Evolutionary conservation across 495 filamentous ascomycete genomes (phyloP).

Genomic region (Pseudevernia furfuracea): DNA sequence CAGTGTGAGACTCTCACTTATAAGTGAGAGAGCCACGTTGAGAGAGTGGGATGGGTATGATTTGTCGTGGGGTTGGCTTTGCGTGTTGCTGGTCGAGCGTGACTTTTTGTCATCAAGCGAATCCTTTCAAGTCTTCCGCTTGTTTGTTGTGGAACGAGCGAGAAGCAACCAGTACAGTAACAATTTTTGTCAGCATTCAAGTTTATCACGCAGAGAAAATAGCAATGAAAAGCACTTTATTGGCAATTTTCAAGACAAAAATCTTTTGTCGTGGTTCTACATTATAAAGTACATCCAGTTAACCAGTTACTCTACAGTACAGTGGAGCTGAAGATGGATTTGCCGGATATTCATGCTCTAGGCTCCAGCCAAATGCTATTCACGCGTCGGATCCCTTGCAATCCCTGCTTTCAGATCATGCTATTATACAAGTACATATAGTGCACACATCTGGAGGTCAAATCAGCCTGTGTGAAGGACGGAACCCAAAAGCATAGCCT

Average conservation of each 20-base stretch:
- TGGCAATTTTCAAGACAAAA: neutral
- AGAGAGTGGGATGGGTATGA: slow-evolving; percentile 35
- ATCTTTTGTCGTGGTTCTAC: neutral
- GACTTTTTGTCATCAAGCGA: slow-evolving; percentile 9
- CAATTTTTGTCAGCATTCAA: neutral
- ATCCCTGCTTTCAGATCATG: neutral
- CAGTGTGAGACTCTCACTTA: slow-evolving; percentile 39
- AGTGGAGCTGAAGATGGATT: neutral
- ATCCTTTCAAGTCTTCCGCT: slow-evolving; percentile 6
- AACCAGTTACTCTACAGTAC: no score
- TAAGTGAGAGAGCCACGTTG: slow-evolving; percentile 41
- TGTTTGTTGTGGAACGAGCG: neutral
- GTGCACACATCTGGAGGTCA: slow-evolving; percentile 44
- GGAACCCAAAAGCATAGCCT: slow-evolving; percentile 30
- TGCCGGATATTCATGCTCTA: slow-evolving; percentile 13
- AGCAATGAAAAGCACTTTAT: neutral
- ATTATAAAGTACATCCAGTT: neutral
- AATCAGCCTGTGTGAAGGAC: slow-evolving; percentile 13
- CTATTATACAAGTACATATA: slow-evolving; percentile 47
- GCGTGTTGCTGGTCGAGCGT: neutral
- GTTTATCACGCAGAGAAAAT: neutral
- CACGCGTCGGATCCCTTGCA: neutral
- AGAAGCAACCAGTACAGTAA: neutral
- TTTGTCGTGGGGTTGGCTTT: slow-evolving; percentile 3
- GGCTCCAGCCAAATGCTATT: neutral